These are phyloP conservation scores for Zygoascus ofunaensis DNA, from an alignment of 805 yeast species.

Conservation along the genomic window DNA sequence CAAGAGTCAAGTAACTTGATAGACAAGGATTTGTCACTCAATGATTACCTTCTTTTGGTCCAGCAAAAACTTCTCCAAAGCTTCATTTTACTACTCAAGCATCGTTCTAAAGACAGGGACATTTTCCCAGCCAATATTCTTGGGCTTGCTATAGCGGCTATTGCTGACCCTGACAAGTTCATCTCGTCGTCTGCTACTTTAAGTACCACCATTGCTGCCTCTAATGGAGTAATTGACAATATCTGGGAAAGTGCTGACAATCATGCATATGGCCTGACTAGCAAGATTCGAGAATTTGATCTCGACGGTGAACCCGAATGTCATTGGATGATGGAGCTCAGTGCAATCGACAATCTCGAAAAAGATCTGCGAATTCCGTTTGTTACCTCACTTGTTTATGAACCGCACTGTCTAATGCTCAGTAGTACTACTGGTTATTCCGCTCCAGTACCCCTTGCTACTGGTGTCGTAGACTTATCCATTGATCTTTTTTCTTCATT, in stretches of 20 bases:
- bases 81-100: constrained; percentile 29
- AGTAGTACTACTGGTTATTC: constrained; percentile 2
- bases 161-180: constrained; percentile 27
- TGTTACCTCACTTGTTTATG: constrained; percentile 21
- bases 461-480: constrained; percentile 62
- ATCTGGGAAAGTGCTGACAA: constrained; percentile 34
- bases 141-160: constrained; percentile 24
- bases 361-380: constrained; percentile 17
- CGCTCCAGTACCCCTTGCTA: constrained; percentile 27
- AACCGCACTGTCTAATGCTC: constrained; percentile 15
- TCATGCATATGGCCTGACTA: constrained; percentile 36
- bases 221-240: constrained; percentile 21
- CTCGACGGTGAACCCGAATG: constrained; percentile 9
- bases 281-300: constrained; percentile 22
- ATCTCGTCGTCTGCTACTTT: constrained; percentile 17
- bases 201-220: constrained; percentile 25
- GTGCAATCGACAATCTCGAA: constrained; percentile 16
- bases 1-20: constrained; percentile 18
- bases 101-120: constrained; percentile 15
- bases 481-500: constrained; percentile 64
- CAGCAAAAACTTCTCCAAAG: constrained; percentile 40
- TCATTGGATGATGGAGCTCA: constrained; percentile 22
- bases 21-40: constrained; percentile 15
- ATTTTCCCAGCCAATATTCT: constrained; percentile 35
- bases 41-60: constrained; percentile 29